A percentile compares a stretch with the other conserved stretches of the same genome.
These are phyloP conservation scores for Naganishia onofrii DNA, from an alignment of 768 basidiomycete genomes.

Conservation along the genomic window DNA sequence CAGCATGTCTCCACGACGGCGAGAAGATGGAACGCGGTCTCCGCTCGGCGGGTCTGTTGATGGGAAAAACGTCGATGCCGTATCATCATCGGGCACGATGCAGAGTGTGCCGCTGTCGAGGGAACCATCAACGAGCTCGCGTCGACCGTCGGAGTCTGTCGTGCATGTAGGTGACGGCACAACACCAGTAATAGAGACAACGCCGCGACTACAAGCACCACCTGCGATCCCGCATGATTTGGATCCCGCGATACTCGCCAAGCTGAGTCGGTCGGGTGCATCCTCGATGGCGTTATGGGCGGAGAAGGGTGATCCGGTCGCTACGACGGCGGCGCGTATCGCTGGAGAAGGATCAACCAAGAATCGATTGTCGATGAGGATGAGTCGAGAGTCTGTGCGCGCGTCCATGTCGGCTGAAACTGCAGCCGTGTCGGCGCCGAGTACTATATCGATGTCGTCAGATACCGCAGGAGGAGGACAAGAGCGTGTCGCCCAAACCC, in stretches of 20 bases:
- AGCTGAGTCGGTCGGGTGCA: background rate
- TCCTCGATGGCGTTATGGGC: conserved; percentile 8
- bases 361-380: background rate
- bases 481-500: background rate
- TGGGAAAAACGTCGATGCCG: background rate
- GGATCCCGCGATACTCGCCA: conserved; percentile 2
- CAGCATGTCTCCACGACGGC: background rate
- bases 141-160: conserved; percentile 1
- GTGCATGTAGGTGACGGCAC: background rate
- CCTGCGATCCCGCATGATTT: conserved; percentile 16
- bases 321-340: background rate
- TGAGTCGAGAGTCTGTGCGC: background rate
- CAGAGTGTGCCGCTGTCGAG: background rate
- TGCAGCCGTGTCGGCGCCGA: background rate
- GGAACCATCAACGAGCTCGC: background rate
- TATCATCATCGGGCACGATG: background rate
- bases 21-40: background rate
- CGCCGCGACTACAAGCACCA: conserved; percentile 8
- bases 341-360: background rate
- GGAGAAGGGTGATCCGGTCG: conserved; percentile 3
- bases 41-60: background rate
- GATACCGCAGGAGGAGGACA: background rate
- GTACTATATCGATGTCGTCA: too few relatives aligned
- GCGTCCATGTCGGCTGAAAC: background rate
- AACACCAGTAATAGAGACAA: background rate